Evolutionary conservation across 23 red algal genomes (phyloP), one percentile per base, ranked within the genome.

Genomic region (Agarophyton chilense): DNA sequence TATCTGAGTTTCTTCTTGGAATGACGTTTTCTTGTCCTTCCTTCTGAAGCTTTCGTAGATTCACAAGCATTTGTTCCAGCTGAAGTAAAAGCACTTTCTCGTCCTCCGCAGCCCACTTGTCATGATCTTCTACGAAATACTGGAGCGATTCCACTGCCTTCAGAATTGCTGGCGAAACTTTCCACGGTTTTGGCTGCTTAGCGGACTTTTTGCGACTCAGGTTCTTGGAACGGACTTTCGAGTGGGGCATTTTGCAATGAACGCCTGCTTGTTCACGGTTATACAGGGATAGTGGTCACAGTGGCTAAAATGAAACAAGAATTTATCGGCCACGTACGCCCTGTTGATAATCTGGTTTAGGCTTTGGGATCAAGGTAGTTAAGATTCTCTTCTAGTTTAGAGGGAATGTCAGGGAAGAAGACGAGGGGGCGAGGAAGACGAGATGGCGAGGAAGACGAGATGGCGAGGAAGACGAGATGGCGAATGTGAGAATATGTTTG

Each of bases 1-100:
- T 70, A 10, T 73, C 56, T 55, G 58, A 10, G 33, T 0, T 67
- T 19, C 88, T 73, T 26, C 12, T 57, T 0, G 88, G 88, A 60
- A 91, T 42, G 43, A 82, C 43, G 22, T 6, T 46, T 52, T 51
- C 28, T 25, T 74, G 51, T 32, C 72, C 61, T 42, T 75, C 38
- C 26, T 55, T 60, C 43, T 82, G 88, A n/a, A 81, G 77, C 41
- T 70, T 54, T 4, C 45, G 2, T 3, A 91, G 57, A 0, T 52
- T 49, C 14, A 24, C 2, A 14, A 82, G 62, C 45, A 73, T 40
- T 17, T 67, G 34, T 5, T 72, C 33, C 25, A 90, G 72, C 21
- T 77, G 9, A 16, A 32, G 5, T 5, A 74, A 18, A 26, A 80
- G 54, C 14, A 39, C 13, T n/a, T 16, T 47, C 21, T 72, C 66